Evolutionary conservation across 306 rosid genomes (phyloP).

Genomic region (Fragaria iinumae): DNA sequence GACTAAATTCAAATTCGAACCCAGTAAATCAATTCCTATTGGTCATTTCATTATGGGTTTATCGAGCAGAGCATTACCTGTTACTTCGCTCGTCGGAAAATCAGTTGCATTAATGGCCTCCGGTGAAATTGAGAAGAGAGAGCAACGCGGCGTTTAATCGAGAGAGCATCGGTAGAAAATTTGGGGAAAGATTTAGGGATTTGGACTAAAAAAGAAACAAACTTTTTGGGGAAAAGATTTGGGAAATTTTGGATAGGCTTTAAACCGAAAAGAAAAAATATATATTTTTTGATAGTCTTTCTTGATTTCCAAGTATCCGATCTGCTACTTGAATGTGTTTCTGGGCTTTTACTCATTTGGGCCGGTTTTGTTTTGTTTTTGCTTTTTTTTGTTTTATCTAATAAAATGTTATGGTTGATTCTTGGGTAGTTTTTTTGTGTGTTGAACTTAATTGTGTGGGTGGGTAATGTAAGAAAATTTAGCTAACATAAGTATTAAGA

Average conservation of each 20-base stretch:
- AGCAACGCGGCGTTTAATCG: background rate
- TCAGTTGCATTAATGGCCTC: background rate
- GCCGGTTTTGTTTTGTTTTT: background rate
- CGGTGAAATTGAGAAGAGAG: background rate
- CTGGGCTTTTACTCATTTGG: background rate
- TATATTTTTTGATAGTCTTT: background rate
- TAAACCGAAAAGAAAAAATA: background rate
- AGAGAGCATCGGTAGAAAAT: background rate
- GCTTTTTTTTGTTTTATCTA: background rate
- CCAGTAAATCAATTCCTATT: background rate
- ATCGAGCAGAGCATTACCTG: constrained; percentile 1
- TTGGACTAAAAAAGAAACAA: background rate
- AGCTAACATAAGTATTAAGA: too few relatives aligned
- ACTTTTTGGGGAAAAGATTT: background rate
- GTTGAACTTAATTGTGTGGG: too few relatives aligned
- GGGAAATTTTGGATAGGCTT: background rate
- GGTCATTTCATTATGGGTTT: background rate
- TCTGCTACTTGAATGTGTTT: background rate
- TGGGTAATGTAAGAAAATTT: too few relatives aligned
- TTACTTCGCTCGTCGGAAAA: background rate
- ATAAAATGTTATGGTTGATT: too few relatives aligned
- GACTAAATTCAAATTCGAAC: background rate
- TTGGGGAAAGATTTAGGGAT: constrained; percentile 8
- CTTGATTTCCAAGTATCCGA: constrained; percentile 1
- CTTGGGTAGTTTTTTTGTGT: too few relatives aligned